phyloP scores from a whole-genome alignment of 331 rosid species.

The Rhamnella rubrinervis region DNA sequence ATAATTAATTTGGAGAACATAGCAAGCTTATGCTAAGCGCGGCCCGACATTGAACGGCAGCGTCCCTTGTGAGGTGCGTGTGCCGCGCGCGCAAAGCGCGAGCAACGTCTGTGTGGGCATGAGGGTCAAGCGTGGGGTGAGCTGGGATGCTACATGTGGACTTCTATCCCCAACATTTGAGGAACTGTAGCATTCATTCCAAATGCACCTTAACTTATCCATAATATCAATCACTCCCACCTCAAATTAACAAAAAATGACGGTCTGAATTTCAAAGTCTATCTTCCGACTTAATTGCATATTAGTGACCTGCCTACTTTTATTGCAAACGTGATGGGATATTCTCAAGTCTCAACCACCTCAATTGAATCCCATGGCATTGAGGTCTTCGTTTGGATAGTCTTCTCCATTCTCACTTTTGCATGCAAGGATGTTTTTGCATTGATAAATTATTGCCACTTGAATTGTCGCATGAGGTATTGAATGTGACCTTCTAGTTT shows the following conservation, averaged over 20 bases:
- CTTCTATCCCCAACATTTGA: not conserved
- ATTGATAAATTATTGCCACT: no score
- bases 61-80: constrained; percentile 14
- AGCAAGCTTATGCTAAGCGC: no score
- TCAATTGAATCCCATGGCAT: not conserved
- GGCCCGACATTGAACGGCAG: not conserved
- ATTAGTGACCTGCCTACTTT: not conserved
- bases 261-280: not conserved
- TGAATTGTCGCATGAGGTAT: no score
- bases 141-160: not conserved
- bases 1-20: no score
- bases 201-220: not conserved
- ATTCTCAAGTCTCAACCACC: not conserved
- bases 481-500: no score
- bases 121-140: constrained; percentile 6
- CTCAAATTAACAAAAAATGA: no score
- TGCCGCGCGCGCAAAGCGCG: constrained; percentile 23
- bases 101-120: constrained; percentile 8
- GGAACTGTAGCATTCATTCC: not conserved
- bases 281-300: not conserved
- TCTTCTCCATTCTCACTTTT: no score
- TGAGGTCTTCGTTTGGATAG: no score
- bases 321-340: not conserved
- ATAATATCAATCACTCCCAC: not conserved
- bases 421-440: no score